phyloP scores from a whole-genome alignment of 2,329 filamentous ascomycete genomes.

The Eurotiales sp. region DNA sequence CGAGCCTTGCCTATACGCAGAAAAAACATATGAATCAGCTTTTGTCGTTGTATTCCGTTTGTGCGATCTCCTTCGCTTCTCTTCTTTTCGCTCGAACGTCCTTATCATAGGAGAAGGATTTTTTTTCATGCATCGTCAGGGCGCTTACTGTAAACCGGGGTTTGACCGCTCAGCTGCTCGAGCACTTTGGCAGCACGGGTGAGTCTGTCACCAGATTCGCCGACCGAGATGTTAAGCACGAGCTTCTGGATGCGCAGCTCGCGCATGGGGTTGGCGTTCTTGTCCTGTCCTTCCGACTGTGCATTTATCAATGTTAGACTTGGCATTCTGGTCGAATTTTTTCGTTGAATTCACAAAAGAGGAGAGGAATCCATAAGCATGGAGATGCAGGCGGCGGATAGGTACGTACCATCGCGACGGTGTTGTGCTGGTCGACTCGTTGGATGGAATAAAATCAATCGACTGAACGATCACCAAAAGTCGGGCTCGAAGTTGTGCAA shows the following conservation, averaged over 20 bases:
- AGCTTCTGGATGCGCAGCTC: conserved; percentile 99
- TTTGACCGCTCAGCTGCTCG: conserved; percentile 99
- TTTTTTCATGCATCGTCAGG: conserved; percentile 30
- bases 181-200: conserved; percentile 99
- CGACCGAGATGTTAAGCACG: conserved; percentile 98
- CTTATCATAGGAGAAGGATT: conserved; percentile 1
- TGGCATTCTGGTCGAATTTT: too few relatives aligned
- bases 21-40: not conserved
- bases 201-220: conserved; percentile 99
- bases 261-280: conserved; percentile 97
- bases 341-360: not conserved
- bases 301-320: conserved; percentile 30
- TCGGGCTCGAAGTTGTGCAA: conserved; percentile 15
- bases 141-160: conserved; percentile 89
- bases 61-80: not conserved
- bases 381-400: not conserved
- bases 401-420: conserved; percentile 47
- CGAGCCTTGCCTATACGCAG: conserved; percentile 80
- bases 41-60: not conserved
- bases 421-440: conserved; percentile 38
- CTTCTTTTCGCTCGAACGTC: conserved; percentile 2
- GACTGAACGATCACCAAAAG: conserved; percentile 14
- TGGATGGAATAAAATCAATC: conserved; percentile 27
- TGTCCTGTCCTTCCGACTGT: conserved; percentile 68
- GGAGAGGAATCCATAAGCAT: conserved; percentile 2